Evolutionary conservation across 2,329 filamentous ascomycete genomes (phyloP).

Genomic region (Penicillium sp.): DNA sequence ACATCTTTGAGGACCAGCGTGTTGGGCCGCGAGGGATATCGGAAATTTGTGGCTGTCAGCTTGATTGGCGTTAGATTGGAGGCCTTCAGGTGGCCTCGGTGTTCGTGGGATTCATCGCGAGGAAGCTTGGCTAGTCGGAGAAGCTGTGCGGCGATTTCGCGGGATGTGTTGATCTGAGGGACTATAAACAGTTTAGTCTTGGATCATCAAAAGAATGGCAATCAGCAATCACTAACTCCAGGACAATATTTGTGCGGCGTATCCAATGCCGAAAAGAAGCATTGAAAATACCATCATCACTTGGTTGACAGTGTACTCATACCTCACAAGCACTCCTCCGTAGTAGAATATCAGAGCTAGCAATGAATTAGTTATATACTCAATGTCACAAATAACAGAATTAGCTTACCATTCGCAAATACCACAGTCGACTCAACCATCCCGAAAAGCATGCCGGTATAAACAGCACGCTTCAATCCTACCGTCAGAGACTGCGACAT

Average conservation of each 20-base stretch:
- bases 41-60: slow-evolving; percentile 70
- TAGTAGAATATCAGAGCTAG: slow-evolving; percentile 81
- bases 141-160: slow-evolving; percentile 72
- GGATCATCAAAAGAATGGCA: neutral
- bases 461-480: slow-evolving; percentile 69
- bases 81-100: slow-evolving; percentile 52
- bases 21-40: slow-evolving; percentile 66
- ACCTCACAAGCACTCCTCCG: slow-evolving; percentile 67
- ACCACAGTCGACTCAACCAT: slow-evolving; percentile 73
- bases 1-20: slow-evolving; percentile 64
- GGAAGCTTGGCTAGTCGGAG: slow-evolving; percentile 71
- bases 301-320: slow-evolving; percentile 56
- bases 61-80: slow-evolving; percentile 55
- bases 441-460: slow-evolving; percentile 74
- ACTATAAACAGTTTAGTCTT: slow-evolving; percentile 46
- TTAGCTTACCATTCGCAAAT: slow-evolving; percentile 63
- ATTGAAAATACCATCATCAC: slow-evolving; percentile 79
- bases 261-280: slow-evolving; percentile 80
- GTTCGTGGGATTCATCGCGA: slow-evolving; percentile 60
- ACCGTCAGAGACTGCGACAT: slow-evolving; percentile 59
- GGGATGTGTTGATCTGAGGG: slow-evolving; percentile 77
- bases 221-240: slow-evolving; percentile 51
- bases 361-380: slow-evolving; percentile 10
- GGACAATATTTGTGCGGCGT: slow-evolving; percentile 68
- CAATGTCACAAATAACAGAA: too few species aligned